phyloP scores from a whole-genome alignment of 2,329 filamentous ascomycete species.

The Rutstroemia sp. region DNA sequence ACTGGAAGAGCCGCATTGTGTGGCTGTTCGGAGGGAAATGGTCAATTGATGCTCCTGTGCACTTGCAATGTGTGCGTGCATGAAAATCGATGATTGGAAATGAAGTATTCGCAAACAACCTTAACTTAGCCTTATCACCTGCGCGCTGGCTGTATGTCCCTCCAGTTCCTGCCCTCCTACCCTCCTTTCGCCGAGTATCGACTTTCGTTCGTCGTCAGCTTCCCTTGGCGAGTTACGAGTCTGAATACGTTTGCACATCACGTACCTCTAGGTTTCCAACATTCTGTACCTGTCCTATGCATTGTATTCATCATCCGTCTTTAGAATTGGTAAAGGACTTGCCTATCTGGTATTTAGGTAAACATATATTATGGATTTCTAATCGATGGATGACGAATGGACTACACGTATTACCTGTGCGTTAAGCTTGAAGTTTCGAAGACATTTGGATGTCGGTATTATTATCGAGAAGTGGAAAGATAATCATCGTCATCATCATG shows the following conservation, averaged over 20 bases:
- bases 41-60: too few relatives aligned
- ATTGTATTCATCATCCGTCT: too few relatives aligned
- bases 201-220: neutral
- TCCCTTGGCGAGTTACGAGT: neutral
- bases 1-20: neutral
- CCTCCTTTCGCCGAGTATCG: too few relatives aligned
- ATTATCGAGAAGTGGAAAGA: too few relatives aligned
- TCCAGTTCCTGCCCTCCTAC: too few relatives aligned
- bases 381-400: neutral
- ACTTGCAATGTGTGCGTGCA: too few relatives aligned
- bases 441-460: too few relatives aligned
- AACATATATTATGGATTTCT: neutral
- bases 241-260: constrained; percentile 1
- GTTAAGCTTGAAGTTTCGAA: neutral
- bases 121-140: too few relatives aligned
- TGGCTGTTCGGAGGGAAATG: neutral
- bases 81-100: neutral
- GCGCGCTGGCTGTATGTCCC: too few relatives aligned
- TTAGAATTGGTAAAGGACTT: too few relatives aligned
- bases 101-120: neutral
- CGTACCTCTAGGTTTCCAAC: neutral
- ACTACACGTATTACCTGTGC: neutral
- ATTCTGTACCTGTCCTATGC: neutral
- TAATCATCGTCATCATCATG: too few relatives aligned
- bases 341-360: neutral